These are phyloP conservation scores for Simplicillium sp. DNA, from an alignment of 2,329 filamentous ascomycete genomes.

Conservation along the genomic window DNA sequence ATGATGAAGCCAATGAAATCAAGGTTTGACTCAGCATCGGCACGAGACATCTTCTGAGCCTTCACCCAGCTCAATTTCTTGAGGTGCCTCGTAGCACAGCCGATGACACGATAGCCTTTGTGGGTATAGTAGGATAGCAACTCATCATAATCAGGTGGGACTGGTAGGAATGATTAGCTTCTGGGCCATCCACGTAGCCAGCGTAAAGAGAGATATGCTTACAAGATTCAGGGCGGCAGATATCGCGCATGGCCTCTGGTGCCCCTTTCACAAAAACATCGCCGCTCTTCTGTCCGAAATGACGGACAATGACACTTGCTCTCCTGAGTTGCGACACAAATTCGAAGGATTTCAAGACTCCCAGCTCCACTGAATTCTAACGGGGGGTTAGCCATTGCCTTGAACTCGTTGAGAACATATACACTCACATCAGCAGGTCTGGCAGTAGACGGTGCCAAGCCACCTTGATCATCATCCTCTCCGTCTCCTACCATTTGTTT, in stretches of 20 bases:
- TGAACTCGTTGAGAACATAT: slow-evolving; percentile 16
- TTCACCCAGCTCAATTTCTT: slow-evolving; percentile 87
- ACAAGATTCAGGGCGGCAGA: slow-evolving; percentile 76
- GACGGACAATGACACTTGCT: slow-evolving; percentile 84
- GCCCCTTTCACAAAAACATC: slow-evolving; percentile 94
- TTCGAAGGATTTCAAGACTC: slow-evolving; percentile 85
- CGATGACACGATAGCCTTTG: slow-evolving; percentile 92
- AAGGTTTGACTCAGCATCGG: slow-evolving; percentile 73
- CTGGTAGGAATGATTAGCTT: slow-evolving; percentile 20
- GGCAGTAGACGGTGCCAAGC: slow-evolving; percentile 80
- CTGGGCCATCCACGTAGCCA: too few species aligned
- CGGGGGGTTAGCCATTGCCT: slow-evolving; percentile 7
- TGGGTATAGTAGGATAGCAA: slow-evolving; percentile 87
- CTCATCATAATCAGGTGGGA: slow-evolving; percentile 85
- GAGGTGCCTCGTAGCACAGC: slow-evolving; percentile 82
- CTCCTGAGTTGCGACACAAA: slow-evolving; percentile 89
- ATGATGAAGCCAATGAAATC: slow-evolving; percentile 95
- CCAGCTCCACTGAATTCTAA: slow-evolving; percentile 64
- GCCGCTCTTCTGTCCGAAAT: slow-evolving; percentile 75
- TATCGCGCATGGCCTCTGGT: slow-evolving; percentile 91
- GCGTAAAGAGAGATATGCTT: slow-evolving; percentile 18
- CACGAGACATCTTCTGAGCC: slow-evolving; percentile 83
- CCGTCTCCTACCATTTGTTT: slow-evolving; percentile 54
- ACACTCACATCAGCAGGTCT: slow-evolving; percentile 56
- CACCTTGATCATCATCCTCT: slow-evolving; percentile 65